Conservation (phyloP, 768 basidiomycete genomes). For the Mrakia gelida region DNA sequence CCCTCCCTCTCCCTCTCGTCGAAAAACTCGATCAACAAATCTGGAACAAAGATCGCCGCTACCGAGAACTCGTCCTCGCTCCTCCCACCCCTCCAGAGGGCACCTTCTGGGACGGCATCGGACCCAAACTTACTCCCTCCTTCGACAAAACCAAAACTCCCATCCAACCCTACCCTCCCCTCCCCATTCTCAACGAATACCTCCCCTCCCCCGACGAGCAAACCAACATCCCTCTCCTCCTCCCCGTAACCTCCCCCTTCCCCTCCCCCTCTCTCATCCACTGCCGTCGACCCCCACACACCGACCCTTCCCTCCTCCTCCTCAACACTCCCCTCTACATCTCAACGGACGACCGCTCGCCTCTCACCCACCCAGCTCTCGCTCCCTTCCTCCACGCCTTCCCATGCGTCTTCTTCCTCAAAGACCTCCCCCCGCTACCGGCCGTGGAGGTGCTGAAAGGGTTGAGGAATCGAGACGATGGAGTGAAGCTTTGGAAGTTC, state of each 20-base stretch:
- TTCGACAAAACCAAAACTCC: slow-evolving; percentile 22
- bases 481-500: slow-evolving; percentile 50
- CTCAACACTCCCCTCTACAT: slow-evolving; percentile 63
- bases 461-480: slow-evolving; percentile 53
- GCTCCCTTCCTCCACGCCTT: slow-evolving; percentile 53
- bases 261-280: slow-evolving; percentile 5
- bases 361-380: slow-evolving; percentile 50
- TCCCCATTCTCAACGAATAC: slow-evolving; percentile 31
- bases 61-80: slow-evolving; percentile 19
- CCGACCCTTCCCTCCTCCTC: slow-evolving; percentile 39
- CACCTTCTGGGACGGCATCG: slow-evolving; percentile 5
- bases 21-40: not conserved
- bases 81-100: not conserved
- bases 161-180: slow-evolving; percentile 40
- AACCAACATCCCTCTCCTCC: not conserved
- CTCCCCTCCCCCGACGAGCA: not conserved
- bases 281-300: slow-evolving; percentile 51
- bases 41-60: not conserved
- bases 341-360: slow-evolving; percentile 57
- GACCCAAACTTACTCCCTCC: not conserved
- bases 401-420: slow-evolving; percentile 61
- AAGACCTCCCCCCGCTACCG: slow-evolving; percentile 49
- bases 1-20: not conserved
- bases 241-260: not conserved
- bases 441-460: slow-evolving; percentile 40